A percentile compares a stretch with the other conserved stretches of the same genome.
phyloP scores from a whole-genome alignment of 2,329 filamentous ascomycete species.

The Fusarium newnesense region DNA sequence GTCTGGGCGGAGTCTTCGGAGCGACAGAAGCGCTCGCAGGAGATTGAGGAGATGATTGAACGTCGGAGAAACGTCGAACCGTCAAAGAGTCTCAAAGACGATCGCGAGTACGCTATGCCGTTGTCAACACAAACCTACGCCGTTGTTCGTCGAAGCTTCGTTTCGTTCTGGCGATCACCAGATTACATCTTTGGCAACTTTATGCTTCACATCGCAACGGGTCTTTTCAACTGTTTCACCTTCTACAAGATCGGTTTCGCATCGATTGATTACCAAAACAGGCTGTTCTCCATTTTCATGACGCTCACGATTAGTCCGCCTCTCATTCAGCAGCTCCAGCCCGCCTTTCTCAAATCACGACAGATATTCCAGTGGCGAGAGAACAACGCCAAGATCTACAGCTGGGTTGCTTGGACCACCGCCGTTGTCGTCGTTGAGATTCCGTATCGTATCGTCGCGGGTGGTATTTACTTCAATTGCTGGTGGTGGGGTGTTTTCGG shows the following conservation, averaged over 20 bases:
- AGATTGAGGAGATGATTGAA: constrained; percentile 64
- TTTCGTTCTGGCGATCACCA: constrained; percentile 73
- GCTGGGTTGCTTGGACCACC: constrained; percentile 76
- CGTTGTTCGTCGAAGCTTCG: constrained; percentile 67
- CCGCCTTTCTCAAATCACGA: constrained; percentile 73
- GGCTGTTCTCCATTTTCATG: constrained; percentile 81
- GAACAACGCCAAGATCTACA: constrained; percentile 82
- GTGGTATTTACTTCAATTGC: constrained; percentile 59
- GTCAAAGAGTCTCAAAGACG: constrained; percentile 55
- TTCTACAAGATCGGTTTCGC: constrained; percentile 71
- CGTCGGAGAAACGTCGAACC: constrained; percentile 54
- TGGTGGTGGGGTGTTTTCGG: constrained; percentile 69
- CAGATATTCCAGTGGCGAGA: constrained; percentile 78
- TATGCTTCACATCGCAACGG: constrained; percentile 69
- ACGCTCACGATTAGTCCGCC: constrained; percentile 79
- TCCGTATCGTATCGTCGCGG: constrained; percentile 74
- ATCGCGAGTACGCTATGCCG: constrained; percentile 72
- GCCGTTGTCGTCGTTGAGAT: constrained; percentile 75
- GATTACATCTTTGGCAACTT: constrained; percentile 72
- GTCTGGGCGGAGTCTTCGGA: constrained; percentile 67
- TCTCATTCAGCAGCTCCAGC: constrained; percentile 81
- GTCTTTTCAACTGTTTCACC: constrained; percentile 76
- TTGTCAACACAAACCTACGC: constrained; percentile 62
- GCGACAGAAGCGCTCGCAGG: constrained; percentile 55
- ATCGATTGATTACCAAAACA: constrained; percentile 72